Conservation (phyloP, 306 rosid species). For the Castanospermum australe region DNA sequence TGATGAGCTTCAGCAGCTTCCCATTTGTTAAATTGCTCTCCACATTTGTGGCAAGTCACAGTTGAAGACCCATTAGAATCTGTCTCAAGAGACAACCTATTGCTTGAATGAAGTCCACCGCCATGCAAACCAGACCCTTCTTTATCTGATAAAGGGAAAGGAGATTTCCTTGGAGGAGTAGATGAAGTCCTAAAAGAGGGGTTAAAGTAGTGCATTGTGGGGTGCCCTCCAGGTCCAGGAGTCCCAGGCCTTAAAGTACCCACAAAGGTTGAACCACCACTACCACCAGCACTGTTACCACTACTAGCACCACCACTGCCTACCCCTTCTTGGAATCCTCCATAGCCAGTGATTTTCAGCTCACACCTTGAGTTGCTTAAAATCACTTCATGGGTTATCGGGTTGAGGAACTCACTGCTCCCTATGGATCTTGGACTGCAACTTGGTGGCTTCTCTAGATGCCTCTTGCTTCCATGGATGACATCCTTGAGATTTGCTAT, state of each 20-base stretch:
- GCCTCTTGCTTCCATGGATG: constrained; percentile 85
- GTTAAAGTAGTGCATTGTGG: constrained; percentile 71
- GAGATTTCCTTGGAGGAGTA: constrained; percentile 72
- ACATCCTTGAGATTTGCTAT: constrained; percentile 92
- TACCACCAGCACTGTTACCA: background rate
- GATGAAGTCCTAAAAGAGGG: constrained; percentile 62
- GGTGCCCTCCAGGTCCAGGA: constrained; percentile 83
- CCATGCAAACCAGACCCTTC: constrained; percentile 48
- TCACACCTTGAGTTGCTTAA: constrained; percentile 85
- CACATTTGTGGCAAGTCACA: constrained; percentile 84
- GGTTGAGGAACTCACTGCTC: constrained; percentile 89
- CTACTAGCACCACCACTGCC: constrained; percentile 18
- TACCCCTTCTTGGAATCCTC: constrained; percentile 65
- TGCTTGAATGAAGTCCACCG: constrained; percentile 52
- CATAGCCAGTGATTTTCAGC: constrained; percentile 78
- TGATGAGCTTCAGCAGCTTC: constrained; percentile 95
- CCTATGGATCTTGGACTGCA: constrained; percentile 94
- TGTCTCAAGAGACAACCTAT: constrained; percentile 50
- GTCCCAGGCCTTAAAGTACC: constrained; percentile 87
- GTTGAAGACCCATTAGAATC: constrained; percentile 53
- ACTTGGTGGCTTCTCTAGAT: constrained; percentile 77
- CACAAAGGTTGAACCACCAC: constrained; percentile 56
- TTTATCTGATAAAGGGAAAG: constrained; percentile 51
- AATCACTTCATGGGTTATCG: constrained; percentile 88
- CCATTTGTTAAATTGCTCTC: constrained; percentile 82